These are phyloP conservation scores for Epichloe glyceriae DNA, from an alignment of 2,329 filamentous ascomycete species.

Conservation along the genomic window DNA sequence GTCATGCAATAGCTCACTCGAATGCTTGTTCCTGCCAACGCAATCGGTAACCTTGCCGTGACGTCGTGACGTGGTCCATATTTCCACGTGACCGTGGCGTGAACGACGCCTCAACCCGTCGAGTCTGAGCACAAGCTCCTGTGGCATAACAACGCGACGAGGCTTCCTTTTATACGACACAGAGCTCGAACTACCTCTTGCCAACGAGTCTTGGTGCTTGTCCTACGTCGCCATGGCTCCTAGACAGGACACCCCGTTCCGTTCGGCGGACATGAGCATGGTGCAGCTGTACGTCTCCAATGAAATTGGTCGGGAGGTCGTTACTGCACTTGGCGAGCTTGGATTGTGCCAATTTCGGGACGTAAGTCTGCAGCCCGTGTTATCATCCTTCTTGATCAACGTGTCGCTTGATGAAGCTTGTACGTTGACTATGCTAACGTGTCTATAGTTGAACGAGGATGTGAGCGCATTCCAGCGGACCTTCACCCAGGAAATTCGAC, in stretches of 20 bases:
- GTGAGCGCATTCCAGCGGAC: slow-evolving; percentile 92
- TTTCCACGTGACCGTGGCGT: slow-evolving; percentile 14
- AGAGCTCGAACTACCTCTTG: slow-evolving; percentile 17
- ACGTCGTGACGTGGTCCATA: slow-evolving; percentile 4
- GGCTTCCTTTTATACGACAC: slow-evolving; percentile 10
- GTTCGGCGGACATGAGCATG: slow-evolving; percentile 99
- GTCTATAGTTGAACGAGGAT: slow-evolving; percentile 72
- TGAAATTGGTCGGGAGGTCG: slow-evolving; percentile 95
- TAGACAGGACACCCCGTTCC: slow-evolving; percentile 86
- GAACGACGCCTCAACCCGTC: slow-evolving; percentile 16
- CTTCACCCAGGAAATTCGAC: slow-evolving; percentile 93
- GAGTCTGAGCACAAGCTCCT: slow-evolving; percentile 7
- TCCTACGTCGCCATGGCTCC: slow-evolving; percentile 41
- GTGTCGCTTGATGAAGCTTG: background rate
- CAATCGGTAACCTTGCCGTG: background rate
- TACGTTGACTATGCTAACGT: background rate
- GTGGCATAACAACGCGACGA: slow-evolving; percentile 15
- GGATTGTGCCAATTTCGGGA: slow-evolving; percentile 95
- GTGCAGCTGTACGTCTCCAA: slow-evolving; percentile 99
- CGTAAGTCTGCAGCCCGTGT: slow-evolving; percentile 40
- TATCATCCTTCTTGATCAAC: background rate
- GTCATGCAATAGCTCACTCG: background rate
- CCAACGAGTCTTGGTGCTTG: slow-evolving; percentile 18
- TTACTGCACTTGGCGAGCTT: slow-evolving; percentile 90
- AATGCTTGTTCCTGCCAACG: background rate